Percentiles rank a stretch among this genome's conserved stretches.
phyloP scores from a whole-genome alignment of 805 yeast species.

The Kazachstania bromeliacearum region DNA sequence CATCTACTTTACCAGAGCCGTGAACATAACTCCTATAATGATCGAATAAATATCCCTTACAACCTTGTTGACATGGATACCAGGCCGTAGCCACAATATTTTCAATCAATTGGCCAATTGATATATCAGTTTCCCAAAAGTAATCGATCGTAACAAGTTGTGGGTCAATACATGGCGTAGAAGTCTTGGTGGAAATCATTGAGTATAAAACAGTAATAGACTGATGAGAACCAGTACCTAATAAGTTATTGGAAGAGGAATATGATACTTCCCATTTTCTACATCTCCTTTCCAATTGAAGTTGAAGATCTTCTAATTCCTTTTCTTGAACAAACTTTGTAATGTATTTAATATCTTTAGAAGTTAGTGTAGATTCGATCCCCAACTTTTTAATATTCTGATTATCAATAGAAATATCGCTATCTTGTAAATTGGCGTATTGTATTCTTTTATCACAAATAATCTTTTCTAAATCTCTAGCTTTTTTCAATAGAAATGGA shows the following conservation, averaged over 20 bases:
- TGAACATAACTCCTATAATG: constrained; percentile 86
- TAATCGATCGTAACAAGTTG: constrained; percentile 73
- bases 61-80: constrained; percentile 67
- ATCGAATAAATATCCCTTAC: constrained; percentile 58
- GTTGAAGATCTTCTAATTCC: constrained; percentile 25
- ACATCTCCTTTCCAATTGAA: constrained; percentile 26
- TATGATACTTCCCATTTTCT: constrained; percentile 64
- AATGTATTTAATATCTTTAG: constrained; percentile 28
- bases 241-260: constrained; percentile 44
- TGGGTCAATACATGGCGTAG: constrained; percentile 92
- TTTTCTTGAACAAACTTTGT: constrained; percentile 26
- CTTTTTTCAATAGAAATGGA: constrained; percentile 53
- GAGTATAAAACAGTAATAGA: constrained; percentile 71
- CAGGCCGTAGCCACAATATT: constrained; percentile 60
- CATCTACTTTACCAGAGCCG: constrained; percentile 74
- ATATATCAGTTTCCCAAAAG: constrained; percentile 84
- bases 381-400: constrained; percentile 14
- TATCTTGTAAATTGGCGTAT: constrained; percentile 22
- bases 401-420: constrained; percentile 7
- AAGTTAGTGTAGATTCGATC: constrained; percentile 24
- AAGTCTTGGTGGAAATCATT: constrained; percentile 70
- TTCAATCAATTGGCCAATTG: constrained; percentile 83
- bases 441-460: constrained; percentile 23
- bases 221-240: constrained; percentile 68
- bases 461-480: constrained; percentile 42